Conservation (phyloP, 495 filamentous ascomycete species). For the Lasiosphaeria ovina region DNA sequence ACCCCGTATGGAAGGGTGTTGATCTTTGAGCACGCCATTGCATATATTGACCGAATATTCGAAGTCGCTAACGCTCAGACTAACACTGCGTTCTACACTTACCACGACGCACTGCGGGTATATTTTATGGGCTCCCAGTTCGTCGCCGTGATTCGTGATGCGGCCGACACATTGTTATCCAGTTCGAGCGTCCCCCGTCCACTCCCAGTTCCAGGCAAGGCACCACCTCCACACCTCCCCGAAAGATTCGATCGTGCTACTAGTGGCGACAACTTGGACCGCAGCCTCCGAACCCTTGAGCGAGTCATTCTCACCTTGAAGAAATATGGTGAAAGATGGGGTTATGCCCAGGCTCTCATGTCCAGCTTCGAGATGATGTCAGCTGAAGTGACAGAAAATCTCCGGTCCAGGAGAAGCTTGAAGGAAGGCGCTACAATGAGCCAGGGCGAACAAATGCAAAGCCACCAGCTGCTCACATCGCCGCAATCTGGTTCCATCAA, state of each 20-base stretch:
- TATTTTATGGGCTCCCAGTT: constrained; percentile 72
- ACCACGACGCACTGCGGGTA: constrained; percentile 68
- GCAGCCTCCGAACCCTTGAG: constrained; percentile 46
- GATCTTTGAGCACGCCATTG: constrained; percentile 78
- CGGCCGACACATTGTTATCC: constrained; percentile 48
- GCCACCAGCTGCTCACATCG: constrained; percentile 26
- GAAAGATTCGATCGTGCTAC: constrained; percentile 23
- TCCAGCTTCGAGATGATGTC: constrained; percentile 45
- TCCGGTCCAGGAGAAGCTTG: constrained; percentile 28
- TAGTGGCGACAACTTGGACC: constrained; percentile 40
- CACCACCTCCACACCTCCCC: constrained; percentile 38
- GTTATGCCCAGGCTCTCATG: constrained; percentile 41
- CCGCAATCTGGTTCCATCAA: constrained; percentile 7
- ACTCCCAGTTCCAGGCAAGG: constrained; percentile 27
- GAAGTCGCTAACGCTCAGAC: constrained; percentile 50
- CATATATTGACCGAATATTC: constrained; percentile 63
- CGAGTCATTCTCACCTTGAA: constrained; percentile 43
- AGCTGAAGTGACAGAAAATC: constrained; percentile 31
- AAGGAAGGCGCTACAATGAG: constrained; percentile 8
- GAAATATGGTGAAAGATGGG: constrained; percentile 52
- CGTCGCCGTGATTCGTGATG: constrained; percentile 60
- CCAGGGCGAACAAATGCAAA: constrained; percentile 17
- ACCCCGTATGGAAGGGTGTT: constrained; percentile 67
- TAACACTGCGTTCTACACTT: constrained; percentile 62
- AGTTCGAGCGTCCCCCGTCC: constrained; percentile 31